Base-by-base conservation (phyloP, 2,329 filamentous ascomycete species). In the Mollisiaceae sp. region DNA sequence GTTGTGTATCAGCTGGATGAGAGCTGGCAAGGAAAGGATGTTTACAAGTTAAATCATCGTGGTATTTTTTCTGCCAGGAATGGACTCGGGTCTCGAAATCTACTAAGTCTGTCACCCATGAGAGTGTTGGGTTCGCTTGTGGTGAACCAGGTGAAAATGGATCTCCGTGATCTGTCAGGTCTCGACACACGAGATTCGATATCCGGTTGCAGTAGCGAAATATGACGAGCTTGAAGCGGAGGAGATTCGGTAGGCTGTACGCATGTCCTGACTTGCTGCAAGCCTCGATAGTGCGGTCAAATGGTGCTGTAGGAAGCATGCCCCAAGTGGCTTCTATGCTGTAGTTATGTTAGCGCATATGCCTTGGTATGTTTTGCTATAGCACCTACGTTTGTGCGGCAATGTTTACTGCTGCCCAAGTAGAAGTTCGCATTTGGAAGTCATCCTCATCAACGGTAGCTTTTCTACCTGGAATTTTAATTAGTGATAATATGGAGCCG, bases 331-430 rank as follows among this genome's bases (percentile, higher is more conserved):
- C 20, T 56, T 61, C 35, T 2, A 43, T n/a, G 27, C 41, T 62
- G 24, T 47, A 14, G 3, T 12, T 12, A 3, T 32, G 50, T 27
- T 18, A 57, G 36, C 4, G 9, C 5, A 18, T 3, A 38, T 38
- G 1, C 4, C 5, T 5, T 27, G n/a, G 27, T 58, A n/a, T n/a
- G n/a, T 50, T 18, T 11, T 20, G 14, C 38, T 12, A 58, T 36
- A 18, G 60, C 52, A 54, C 56, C 54, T 58, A 65, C 59, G 54
- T 60, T 38, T 66, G 59, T 20, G 60, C 58, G 32, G 64, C 57
- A 20, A 69, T 66, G 45, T 64, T 68, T 27, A 47, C 64, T 5
- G 56, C 66, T 27, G 63, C 63, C 67, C 67, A 69, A n/a, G 66
- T 64, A n/a, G 43, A 27, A 22, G 43, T 27, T 43, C 58, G 50